Percentiles rank a stretch among this genome's conserved stretches.
These are phyloP conservation scores for Mycena citricolor DNA, from an alignment of 1,284 basidiomycete species.

Conservation along the genomic window DNA sequence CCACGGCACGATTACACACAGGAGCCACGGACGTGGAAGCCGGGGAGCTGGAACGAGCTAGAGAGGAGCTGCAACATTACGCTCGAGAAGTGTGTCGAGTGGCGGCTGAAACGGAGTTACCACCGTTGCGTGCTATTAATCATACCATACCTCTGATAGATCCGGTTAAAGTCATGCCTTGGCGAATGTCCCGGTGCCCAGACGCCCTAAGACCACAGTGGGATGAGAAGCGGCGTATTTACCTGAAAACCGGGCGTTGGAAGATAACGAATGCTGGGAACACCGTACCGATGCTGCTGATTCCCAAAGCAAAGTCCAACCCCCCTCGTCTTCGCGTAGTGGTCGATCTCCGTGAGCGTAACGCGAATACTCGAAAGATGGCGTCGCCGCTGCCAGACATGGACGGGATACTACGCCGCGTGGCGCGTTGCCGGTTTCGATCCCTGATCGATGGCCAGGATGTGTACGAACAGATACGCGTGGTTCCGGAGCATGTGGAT, in stretches of 20 bases:
- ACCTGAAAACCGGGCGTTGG: constrained; percentile 7
- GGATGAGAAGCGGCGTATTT: constrained; percentile 6
- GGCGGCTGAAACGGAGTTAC: not conserved
- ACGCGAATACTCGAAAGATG: constrained; percentile 32
- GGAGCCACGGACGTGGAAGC: not conserved
- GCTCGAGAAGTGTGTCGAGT: constrained; percentile 10
- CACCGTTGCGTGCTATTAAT: constrained; percentile 7
- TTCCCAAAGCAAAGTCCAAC: constrained; percentile 7
- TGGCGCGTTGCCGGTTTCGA: not conserved
- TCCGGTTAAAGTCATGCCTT: not conserved
- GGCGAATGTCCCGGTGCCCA: constrained; percentile 4
- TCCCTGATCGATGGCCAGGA: constrained; percentile 7
- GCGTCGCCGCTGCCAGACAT: constrained; percentile 27
- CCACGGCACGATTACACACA: not conserved
- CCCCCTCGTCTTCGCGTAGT: constrained; percentile 14
- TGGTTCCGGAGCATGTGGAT: constrained; percentile 8
- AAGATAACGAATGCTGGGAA: constrained; percentile 6
- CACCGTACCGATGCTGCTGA: constrained; percentile 10
- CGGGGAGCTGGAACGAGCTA: not conserved
- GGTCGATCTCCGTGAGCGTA: constrained; percentile 16
- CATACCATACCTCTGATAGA: constrained; percentile 10
- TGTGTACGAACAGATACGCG: constrained; percentile 11
- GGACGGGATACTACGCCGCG: constrained; percentile 1
- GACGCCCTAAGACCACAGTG: not conserved
- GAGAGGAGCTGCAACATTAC: not conserved